Conservation (phyloP, 2,329 filamentous ascomycete genomes). For the Colletotrichum sp. region DNA sequence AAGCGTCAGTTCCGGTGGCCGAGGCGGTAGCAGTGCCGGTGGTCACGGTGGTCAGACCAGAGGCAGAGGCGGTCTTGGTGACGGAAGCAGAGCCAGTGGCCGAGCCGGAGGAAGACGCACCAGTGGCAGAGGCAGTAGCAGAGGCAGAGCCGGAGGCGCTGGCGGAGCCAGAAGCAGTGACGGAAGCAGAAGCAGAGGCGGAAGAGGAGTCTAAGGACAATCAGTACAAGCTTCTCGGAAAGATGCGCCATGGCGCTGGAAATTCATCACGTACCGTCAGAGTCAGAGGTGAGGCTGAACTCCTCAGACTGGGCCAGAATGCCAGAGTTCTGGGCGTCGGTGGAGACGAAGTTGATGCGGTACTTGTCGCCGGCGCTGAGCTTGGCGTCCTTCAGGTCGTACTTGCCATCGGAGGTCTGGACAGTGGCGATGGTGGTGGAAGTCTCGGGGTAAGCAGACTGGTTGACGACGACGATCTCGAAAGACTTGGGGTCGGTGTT, state of each 20-base stretch:
- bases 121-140: background rate
- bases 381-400: constrained; percentile 9
- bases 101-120: constrained; percentile 6
- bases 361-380: background rate
- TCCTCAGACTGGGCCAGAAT: constrained; percentile 16
- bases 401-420: constrained; percentile 19
- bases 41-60: constrained; percentile 15
- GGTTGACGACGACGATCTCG: constrained; percentile 17
- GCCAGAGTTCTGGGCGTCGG: constrained; percentile 11
- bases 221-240: background rate
- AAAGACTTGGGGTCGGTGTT: constrained; percentile 5
- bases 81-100: constrained; percentile 3
- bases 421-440: constrained; percentile 4
- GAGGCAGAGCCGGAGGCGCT: background rate
- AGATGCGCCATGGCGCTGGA: background rate
- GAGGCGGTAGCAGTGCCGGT: constrained; percentile 7
- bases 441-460: background rate
- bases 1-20: constrained; percentile 4
- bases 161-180: background rate
- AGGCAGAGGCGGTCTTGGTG: constrained; percentile 1
- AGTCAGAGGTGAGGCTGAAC: constrained; percentile 1
- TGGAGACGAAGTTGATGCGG: constrained; percentile 19
- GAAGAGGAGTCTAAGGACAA: background rate
- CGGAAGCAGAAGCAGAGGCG: background rate
- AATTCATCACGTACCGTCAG: background rate